Base-by-base conservation (phyloP, 2,329 filamentous ascomycete species). In the Microdochium paspali region DNA sequence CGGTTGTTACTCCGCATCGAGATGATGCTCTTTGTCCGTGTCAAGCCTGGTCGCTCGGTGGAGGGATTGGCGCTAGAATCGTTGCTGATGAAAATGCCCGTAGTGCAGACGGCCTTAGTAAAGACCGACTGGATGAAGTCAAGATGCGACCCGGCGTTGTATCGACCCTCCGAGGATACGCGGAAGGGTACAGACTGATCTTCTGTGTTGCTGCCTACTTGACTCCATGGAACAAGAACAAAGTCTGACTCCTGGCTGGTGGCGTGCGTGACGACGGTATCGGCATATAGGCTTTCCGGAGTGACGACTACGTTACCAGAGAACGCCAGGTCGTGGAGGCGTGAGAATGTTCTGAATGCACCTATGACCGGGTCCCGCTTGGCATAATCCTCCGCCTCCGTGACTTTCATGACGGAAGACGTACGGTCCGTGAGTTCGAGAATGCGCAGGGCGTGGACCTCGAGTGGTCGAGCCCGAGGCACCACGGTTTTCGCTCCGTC, bases 351-450 rank as follows among this genome's bases (percentile, higher is more conserved):
- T 44, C 87, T 81, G 74, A 96, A 96, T 0, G 88, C 87, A 61
- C 95, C 95, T 47, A 96, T 81, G 3, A 97, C 84, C 0, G 91
- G 89, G 58, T 97, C 91, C 57, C 79, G 76, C 6, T 77, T 73
- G 24, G 79, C 78, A 51, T 82, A 77, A 44, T 93, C 87, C 32
- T 90, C 85, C 3, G 84, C 75, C 59, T 94, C 89, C 0, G 89
- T 84, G 10, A 95, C 88, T 56, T 88, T 85, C 91, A 97, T 97
- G 56, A 96, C 91, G 18, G 90, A 90, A 1, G 91, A 96, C 39
- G 88, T 86, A 75, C 91, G 89, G 57, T 96, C 90, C 0, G 88
- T 94, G 12, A 97, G 77, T 60, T 94, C 87, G 44, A 94, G 68
- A 15, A 97, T 76, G 13, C 90, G 85, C n/a, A 95, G 69, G 26